These are phyloP conservation scores for Metschnikowia kunwiensis DNA, from an alignment of 805 yeast genomes.

Conservation along the genomic window DNA sequence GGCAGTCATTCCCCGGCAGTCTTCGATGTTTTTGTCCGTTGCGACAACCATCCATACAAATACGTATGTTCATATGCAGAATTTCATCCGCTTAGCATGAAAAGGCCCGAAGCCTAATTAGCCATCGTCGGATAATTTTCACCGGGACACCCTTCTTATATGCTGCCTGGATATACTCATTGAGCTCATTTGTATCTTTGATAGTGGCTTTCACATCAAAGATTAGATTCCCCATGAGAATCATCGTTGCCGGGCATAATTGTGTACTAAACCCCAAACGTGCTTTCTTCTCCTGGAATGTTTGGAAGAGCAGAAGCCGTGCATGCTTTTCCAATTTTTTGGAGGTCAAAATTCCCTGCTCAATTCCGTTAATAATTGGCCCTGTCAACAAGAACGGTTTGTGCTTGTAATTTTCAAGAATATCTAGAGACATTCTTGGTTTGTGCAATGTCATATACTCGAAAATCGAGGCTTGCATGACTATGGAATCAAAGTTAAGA, in stretches of 20 bases:
- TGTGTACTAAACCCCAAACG: slow-evolving; percentile 20
- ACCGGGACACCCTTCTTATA: slow-evolving; percentile 10
- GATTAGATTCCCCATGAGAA: slow-evolving; percentile 14
- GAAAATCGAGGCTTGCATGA: slow-evolving; percentile 20
- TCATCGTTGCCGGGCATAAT: slow-evolving; percentile 11
- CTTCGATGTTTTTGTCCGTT: background rate
- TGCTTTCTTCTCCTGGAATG: slow-evolving; percentile 19
- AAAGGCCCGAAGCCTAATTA: slow-evolving; percentile 1
- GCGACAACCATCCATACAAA: background rate
- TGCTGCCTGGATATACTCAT: slow-evolving; percentile 11
- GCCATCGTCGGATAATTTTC: slow-evolving; percentile 6
- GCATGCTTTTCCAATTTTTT: slow-evolving; percentile 15
- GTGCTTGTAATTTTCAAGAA: slow-evolving; percentile 23
- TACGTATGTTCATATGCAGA: slow-evolving; percentile 1
- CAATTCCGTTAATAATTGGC: slow-evolving; percentile 21
- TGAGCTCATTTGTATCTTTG: slow-evolving; percentile 16
- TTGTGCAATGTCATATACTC: slow-evolving; percentile 26
- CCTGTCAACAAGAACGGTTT: slow-evolving; percentile 21
- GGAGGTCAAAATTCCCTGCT: slow-evolving; percentile 29
- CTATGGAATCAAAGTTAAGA: slow-evolving; percentile 15
- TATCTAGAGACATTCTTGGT: slow-evolving; percentile 25
- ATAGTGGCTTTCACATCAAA: slow-evolving; percentile 12
- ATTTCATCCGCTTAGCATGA: background rate
- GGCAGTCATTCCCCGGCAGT: background rate
- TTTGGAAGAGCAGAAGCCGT: slow-evolving; percentile 19